Evolutionary conservation across 352 stramenopile genomes (phyloP).

Genomic region (Globisporangium cystogenes): DNA sequence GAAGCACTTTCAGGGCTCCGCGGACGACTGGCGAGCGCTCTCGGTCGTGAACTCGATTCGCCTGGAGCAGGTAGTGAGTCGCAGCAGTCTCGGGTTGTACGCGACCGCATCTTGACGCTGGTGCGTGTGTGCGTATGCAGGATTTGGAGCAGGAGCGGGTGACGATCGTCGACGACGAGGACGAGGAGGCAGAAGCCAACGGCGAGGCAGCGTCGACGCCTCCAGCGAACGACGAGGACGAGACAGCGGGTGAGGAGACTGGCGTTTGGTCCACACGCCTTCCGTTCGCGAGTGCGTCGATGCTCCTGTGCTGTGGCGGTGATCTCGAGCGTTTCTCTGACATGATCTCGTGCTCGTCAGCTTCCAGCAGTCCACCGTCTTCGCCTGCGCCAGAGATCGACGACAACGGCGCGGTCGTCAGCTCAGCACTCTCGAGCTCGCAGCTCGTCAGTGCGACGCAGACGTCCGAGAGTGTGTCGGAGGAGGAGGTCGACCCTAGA

Average conservation of each 20-base stretch:
- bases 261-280: slow-evolving; percentile 24
- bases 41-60: slow-evolving; percentile 27
- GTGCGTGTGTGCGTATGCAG: background rate
- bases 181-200: background rate
- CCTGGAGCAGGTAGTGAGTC: background rate
- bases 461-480: background rate
- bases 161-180: slow-evolving; percentile 4
- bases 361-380: slow-evolving; percentile 1
- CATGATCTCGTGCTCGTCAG: background rate
- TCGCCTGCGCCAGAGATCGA: slow-evolving; percentile 7
- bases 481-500: background rate
- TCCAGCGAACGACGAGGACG: background rate
- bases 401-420: background rate
- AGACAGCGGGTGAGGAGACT: slow-evolving; percentile 6
- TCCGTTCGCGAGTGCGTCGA: slow-evolving; percentile 17
- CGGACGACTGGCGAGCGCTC: slow-evolving; percentile 28
- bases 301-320: background rate
- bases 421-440: background rate
- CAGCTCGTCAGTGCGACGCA: background rate
- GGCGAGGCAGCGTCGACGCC: background rate
- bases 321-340: too few species aligned
- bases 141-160: background rate
- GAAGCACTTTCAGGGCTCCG: slow-evolving; percentile 20
- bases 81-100: background rate
- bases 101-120: too few species aligned